Evolutionary conservation across 257 asterid genomes (phyloP).

Genomic region (Misopates orontium): DNA sequence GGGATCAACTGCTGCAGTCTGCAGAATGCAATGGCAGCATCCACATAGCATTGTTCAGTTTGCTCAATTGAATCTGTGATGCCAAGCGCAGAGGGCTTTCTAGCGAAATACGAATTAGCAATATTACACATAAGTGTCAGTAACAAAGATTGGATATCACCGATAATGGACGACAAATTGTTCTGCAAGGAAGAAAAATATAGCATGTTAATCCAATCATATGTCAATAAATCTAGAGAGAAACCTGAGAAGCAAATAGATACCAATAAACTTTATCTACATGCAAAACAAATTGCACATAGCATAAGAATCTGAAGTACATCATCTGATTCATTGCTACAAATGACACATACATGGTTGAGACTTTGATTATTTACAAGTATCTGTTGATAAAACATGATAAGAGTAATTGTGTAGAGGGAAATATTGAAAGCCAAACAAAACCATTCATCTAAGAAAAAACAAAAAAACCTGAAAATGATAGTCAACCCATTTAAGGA

Average conservation of each 20-base stretch:
- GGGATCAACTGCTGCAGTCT: constrained; percentile 74
- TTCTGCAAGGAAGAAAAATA: constrained; percentile 55
- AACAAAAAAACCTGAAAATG: constrained; percentile 10
- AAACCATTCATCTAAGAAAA: constrained; percentile 14
- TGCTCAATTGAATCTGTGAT: constrained; percentile 58
- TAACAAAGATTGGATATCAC: constrained; percentile 77
- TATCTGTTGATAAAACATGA: background rate
- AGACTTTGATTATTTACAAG: background rate
- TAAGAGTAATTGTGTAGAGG: constrained; percentile 10
- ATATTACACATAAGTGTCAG: constrained; percentile 74
- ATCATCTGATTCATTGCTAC: background rate
- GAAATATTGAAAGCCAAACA: constrained; percentile 14
- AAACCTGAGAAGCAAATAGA: background rate
- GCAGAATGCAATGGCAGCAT: constrained; percentile 88
- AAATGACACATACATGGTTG: background rate
- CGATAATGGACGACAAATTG: constrained; percentile 50
- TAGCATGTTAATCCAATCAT: constrained; percentile 14
- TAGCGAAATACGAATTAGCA: constrained; percentile 63
- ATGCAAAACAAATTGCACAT: background rate
- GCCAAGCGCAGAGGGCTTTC: constrained; percentile 58
- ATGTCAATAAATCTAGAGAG: constrained; percentile 12
- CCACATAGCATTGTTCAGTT: constrained; percentile 61
- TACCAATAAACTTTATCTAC: background rate
- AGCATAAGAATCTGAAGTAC: constrained; percentile 2
- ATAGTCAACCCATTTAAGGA: background rate